Conservation (phyloP, 805 yeast genomes). For the Candida stauntonica region DNA sequence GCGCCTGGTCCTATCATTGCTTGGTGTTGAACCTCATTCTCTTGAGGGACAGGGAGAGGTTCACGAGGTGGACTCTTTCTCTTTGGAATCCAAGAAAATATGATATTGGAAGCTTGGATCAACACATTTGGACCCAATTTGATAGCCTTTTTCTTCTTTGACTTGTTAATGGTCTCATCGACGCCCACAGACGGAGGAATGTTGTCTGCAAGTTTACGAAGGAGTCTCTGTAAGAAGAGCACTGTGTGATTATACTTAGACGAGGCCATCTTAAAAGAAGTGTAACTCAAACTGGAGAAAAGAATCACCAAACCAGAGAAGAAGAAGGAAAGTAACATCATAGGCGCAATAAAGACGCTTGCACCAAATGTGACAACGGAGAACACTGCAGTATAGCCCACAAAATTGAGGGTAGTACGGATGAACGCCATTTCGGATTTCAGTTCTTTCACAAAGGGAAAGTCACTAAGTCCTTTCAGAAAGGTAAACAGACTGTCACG, state of each 20-base stretch:
- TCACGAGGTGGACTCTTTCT: not conserved
- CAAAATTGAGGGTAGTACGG: constrained; percentile 17
- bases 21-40: not conserved
- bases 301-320: constrained; percentile 26
- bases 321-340: constrained; percentile 20
- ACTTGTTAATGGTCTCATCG: constrained; percentile 14
- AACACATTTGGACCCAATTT: not conserved
- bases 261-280: constrained; percentile 23
- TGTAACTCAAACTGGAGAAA: constrained; percentile 25
- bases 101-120: not conserved
- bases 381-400: constrained; percentile 17
- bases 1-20: constrained; percentile 10
- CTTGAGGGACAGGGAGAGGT: not conserved
- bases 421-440: constrained; percentile 10
- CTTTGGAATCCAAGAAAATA: not conserved
- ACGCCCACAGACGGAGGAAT: constrained; percentile 29
- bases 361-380: constrained; percentile 10
- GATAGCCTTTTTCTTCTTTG: not conserved
- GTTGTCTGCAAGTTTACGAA: constrained; percentile 24
- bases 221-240: constrained; percentile 23
- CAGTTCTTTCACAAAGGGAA: not conserved
- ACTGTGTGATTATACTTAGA: constrained; percentile 26
- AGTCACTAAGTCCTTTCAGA: too few relatives aligned
- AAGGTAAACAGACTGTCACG: too few relatives aligned
- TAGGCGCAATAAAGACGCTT: constrained; percentile 21